phyloP scores from a whole-genome alignment of 257 asterid species.

The Rauvolfia tetraphylla region DNA sequence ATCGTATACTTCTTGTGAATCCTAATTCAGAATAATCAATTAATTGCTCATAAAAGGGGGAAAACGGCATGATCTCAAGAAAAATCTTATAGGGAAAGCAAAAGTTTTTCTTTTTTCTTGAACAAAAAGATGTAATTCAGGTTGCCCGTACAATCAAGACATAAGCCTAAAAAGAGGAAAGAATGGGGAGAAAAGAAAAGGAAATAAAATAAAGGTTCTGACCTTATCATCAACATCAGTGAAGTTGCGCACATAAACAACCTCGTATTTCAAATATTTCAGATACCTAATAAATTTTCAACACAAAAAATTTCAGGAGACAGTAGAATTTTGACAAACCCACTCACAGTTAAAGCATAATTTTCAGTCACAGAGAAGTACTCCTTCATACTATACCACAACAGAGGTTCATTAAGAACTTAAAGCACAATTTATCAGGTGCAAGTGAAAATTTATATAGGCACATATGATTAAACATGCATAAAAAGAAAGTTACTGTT shows the following conservation, averaged over 20 bases:
- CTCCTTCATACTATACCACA: neutral
- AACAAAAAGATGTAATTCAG: neutral
- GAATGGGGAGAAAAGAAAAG: no score
- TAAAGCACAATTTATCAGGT: neutral
- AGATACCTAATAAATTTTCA: constrained; percentile 46
- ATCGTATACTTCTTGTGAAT: neutral
- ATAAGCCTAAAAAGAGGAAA: neutral
- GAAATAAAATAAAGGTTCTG: constrained; percentile 35
- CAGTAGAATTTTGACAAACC: neutral
- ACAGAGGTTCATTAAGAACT: neutral
- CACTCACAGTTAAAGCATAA: neutral
- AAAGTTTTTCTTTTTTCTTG: no score
- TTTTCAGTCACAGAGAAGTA: neutral
- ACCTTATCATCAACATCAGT: constrained; percentile 96
- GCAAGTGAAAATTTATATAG: neutral
- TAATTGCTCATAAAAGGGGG: neutral
- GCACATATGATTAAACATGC: neutral
- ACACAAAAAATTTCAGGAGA: constrained; percentile 14
- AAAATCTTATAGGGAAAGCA: neutral
- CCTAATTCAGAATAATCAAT: neutral
- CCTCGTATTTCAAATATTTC: constrained; percentile 71
- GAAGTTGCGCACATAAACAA: constrained; percentile 83
- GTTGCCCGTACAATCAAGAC: neutral
- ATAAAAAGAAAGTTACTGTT: neutral
- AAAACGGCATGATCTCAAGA: neutral